Evolutionary conservation across 225 moss, liverwort and hornwort genomes (phyloP), one percentile per base, ranked within the genome.

Genomic region (Thuidium tamariscinum): DNA sequence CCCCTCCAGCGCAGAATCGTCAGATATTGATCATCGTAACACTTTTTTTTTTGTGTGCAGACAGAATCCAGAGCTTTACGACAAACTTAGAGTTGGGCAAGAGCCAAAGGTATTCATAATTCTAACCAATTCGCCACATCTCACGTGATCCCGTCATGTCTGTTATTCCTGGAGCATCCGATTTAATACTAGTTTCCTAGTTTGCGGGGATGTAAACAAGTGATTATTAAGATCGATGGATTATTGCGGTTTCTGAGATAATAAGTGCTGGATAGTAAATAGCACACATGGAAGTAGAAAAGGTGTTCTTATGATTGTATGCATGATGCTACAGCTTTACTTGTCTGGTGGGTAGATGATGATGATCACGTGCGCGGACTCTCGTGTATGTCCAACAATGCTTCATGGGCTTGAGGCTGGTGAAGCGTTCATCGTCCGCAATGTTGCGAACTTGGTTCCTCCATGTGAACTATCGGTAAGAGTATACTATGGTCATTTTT

Each of bases 51-150:
- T 36, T 86, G 74, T 64, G n/a, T 61, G 74, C 90, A 96, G 95
- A 82, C 90, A 92, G 85, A 92, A 96, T 79, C 76, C 95, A 34
- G 93, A 92, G 34, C 91, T 93, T 54, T 95, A 92, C 78, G 86
- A 89, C 61, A 92, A 89, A 79, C 95, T 96, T 55, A 91, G 79
- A 67, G 85, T 27, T 52, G 92, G 89, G 66, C 96, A 96, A 88
- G 85, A 91, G 69, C 96, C 96, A 15, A 95, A 96, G 95, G 95
- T 96, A 85, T 60, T 37, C 37, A 14, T 56, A 59, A 39, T 32
- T 74, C 29, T 67, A 66, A 48, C 36, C 79, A 86, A 36, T 73
- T 51, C 76, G 11, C 32, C n/a, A 56, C 20, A 51, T 37, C 51
- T 51, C 36, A n/a, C 26, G 25, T 4, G n/a, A 62, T 54, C 10